Conservation (phyloP, 441 rosid species). For the Manihot esculenta region DNA sequence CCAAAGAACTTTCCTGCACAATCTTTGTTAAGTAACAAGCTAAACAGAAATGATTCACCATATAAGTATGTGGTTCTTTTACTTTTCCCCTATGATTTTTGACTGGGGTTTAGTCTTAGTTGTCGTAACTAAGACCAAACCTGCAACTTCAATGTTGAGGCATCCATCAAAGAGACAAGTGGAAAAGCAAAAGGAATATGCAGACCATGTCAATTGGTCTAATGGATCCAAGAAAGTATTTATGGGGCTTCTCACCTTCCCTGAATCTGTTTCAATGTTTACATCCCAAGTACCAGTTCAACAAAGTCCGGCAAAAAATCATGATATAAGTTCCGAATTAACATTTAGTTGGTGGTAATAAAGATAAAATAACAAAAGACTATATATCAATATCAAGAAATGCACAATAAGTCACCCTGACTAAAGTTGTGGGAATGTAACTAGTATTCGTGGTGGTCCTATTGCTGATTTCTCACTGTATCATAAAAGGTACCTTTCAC, state of each 20-base stretch:
- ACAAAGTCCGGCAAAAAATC: not conserved
- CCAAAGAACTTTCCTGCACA: not conserved
- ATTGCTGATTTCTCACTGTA: too few species aligned
- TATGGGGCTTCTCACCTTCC: not conserved
- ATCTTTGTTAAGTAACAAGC: not conserved
- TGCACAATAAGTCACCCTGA: not conserved
- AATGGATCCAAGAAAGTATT: not conserved
- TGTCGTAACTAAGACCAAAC: not conserved
- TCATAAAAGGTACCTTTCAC: not conserved
- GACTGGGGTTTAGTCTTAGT: not conserved
- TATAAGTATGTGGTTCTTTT: too few species aligned
- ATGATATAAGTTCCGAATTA: not conserved
- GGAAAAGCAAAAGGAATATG: not conserved
- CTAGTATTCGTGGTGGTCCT: not conserved
- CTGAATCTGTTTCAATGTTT: slow-evolving; percentile 9
- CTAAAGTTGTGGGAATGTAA: not conserved
- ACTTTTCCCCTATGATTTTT: not conserved
- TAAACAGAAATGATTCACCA: too few species aligned
- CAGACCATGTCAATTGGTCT: not conserved
- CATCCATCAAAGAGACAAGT: not conserved
- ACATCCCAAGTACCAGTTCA: not conserved
- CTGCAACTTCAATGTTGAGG: not conserved
- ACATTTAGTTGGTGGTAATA: not conserved
- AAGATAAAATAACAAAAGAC: not conserved
- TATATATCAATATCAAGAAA: slow-evolving; percentile 1